Percentiles rank a stretch among this genome's conserved stretches.
phyloP scores from a whole-genome alignment of 2,329 filamentous ascomycete genomes.

The Helotiales sp. region DNA sequence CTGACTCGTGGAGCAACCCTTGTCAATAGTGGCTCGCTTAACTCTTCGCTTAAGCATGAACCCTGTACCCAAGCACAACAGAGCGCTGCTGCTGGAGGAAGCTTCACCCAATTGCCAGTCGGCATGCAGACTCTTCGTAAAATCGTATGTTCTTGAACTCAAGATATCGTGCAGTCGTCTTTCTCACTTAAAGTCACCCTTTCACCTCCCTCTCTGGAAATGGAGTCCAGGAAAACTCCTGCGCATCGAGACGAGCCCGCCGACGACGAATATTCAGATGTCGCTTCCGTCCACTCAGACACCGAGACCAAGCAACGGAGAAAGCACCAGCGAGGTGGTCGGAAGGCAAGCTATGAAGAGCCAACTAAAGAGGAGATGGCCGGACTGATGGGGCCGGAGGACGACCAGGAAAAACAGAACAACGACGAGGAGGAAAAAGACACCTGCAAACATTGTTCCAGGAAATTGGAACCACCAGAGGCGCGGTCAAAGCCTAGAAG shows the following conservation, averaged over 20 bases:
- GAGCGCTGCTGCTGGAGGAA: not conserved
- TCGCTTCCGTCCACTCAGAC: slow-evolving; percentile 1
- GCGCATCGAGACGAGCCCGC: not conserved
- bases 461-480: no score
- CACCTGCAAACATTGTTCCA: not conserved
- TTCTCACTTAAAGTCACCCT: not conserved
- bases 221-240: not conserved
- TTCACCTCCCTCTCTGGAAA: not conserved
- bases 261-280: slow-evolving; percentile 7
- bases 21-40: slow-evolving; percentile 2
- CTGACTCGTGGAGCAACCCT: not conserved
- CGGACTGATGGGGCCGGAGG: not conserved
- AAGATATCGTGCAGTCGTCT: not conserved
- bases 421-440: not conserved
- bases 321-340: not conserved
- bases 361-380: not conserved
- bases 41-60: not conserved
- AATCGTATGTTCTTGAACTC: not conserved
- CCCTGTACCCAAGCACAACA: slow-evolving; percentile 1
- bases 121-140: not conserved
- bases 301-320: not conserved
- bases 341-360: not conserved
- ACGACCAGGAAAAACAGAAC: not conserved
- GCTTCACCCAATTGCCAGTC: not conserved
- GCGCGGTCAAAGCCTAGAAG: not conserved